Conservation (phyloP, 2,329 filamentous ascomycete genomes). For the Trichophyton benhamiae region DNA sequence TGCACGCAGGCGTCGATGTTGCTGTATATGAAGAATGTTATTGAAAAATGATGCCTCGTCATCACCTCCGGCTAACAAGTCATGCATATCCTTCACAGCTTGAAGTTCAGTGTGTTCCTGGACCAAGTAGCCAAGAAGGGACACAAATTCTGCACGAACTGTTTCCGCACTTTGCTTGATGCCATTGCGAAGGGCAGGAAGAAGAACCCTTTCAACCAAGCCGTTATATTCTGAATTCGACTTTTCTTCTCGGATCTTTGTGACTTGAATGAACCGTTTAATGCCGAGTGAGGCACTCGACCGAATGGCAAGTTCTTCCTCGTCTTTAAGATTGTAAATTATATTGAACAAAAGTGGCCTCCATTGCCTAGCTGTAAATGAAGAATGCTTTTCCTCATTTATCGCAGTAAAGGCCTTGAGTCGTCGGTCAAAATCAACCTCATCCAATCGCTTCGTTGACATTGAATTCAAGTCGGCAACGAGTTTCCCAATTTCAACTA, state of each 20-base stretch:
- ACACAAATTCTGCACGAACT: slow-evolving; percentile 69
- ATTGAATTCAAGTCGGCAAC: slow-evolving; percentile 75
- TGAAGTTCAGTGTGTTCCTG: slow-evolving; percentile 57
- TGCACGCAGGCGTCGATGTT: slow-evolving; percentile 72
- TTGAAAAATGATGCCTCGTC: slow-evolving; percentile 81
- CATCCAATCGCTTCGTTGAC: slow-evolving; percentile 58
- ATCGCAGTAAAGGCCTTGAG: slow-evolving; percentile 64
- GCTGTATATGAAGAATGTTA: slow-evolving; percentile 82
- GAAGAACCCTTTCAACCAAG: slow-evolving; percentile 52
- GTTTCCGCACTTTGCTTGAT: slow-evolving; percentile 69
- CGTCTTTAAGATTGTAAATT: slow-evolving; percentile 71
- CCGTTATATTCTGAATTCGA: slow-evolving; percentile 39
- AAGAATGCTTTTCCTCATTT: slow-evolving; percentile 47
- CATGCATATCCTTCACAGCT: slow-evolving; percentile 60
- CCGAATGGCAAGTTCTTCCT: slow-evolving; percentile 78
- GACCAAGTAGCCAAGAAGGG: slow-evolving; percentile 67
- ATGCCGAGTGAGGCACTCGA: slow-evolving; percentile 71
- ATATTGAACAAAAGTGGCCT: slow-evolving; percentile 78
- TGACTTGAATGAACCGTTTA: slow-evolving; percentile 61
- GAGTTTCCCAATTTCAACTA: slow-evolving; percentile 53
- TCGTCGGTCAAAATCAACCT: slow-evolving; percentile 77
- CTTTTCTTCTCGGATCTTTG: slow-evolving; percentile 34
- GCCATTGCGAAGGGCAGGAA: slow-evolving; percentile 66
- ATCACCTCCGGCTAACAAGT: slow-evolving; percentile 57
- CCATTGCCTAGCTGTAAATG: slow-evolving; percentile 65